Evolutionary conservation across 148 eudicot species (phyloP), one percentile per base, ranked within the genome.

Genomic region (Fallopia convolvulus): DNA sequence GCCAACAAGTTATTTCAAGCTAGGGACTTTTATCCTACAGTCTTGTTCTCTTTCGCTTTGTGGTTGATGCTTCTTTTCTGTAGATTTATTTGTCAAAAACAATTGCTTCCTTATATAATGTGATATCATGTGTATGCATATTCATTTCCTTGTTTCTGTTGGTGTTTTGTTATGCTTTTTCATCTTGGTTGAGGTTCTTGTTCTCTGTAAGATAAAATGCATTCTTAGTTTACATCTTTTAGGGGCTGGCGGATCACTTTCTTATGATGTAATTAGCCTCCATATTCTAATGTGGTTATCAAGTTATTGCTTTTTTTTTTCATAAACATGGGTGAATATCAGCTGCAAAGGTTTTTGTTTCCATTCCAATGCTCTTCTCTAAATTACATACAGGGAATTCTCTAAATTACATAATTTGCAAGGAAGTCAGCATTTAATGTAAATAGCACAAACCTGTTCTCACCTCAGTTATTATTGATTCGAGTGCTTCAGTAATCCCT

Each of bases 391-490:
- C n/a, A n/a, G n/a, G n/a, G n/a, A n/a, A n/a, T n/a, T n/a, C n/a
- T n/a, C n/a, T n/a, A n/a, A n/a, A n/a, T n/a, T n/a, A 13, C 18
- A 49, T 49, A 9, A 17, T 49, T 49, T 49, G 9, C 23, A 5
- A 55, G n/a, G 36, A 56, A 20, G 8, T 56, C 53, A 49, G 53
- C 36, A 33, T 33, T 33, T 33, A 33, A 33, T 33, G 36, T 33
- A 33, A 33, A 33, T 33, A 33, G 36, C 36, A 33, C 2, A 2
- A 33, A 33, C 1, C 36, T 33, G 36, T 33, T 33, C 36, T 3
- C 36, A 63, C 70, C 70, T 63, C 70, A 10, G 70, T 63, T 13
- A 63, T 12, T 30, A 63, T 63, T 63, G 70, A 63, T 11, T 63
- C 70, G 0, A 63, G 40, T 63, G 70, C 70, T 63, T 23, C 70